Base-by-base conservation (phyloP, 345 rosid species). In the Noccaea bulbosa region DNA sequence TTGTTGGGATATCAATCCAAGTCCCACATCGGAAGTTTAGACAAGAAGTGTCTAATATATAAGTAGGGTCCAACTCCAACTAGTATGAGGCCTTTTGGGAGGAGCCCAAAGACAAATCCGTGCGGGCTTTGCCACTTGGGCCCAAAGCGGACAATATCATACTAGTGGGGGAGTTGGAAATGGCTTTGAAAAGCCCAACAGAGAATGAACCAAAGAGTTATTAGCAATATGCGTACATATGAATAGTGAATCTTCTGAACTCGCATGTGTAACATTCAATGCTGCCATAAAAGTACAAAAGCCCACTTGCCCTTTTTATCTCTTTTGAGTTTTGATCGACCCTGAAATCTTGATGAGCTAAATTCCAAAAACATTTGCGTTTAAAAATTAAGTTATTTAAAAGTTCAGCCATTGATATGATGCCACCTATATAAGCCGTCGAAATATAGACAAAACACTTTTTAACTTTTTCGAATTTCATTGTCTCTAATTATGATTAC, bases 401-500 rank as follows among this genome's bases (percentile, higher is more conserved):
- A 15, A 35, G 2, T 0, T 8, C 46, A 8, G 15, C 69, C 74
- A 62, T 11, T 52, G 7, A 37, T 1, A 5, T 24, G 9, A 2
- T 8, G 37, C 15, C 69, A 75, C 72, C 72, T 66, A 53, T 66
- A 53, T 40, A 16, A 17, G 8, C 6, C 12, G 1, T 22, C 16
- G 8, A 43, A 52, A 43, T 52, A 5, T 58, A 39, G 41, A 37
- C 62, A 60, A 58, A 15, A 45, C 75, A 17, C 55, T 24, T 33
- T 40, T 71, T 43, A 15, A 50, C 62, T 11, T 45, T 63, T 6
- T 55, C 11, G 64, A 68, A 60, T 68, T 75, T 60, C 69, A 8
- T 62, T 67, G 70, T 75, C 69, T 54, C 64, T 68, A 75, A 75
- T 68, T 75, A 75, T 75, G 73, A 68, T 75, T 62, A 75, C 74